Base-by-base conservation (phyloP, 768 basidiomycete genomes). In the Amyloporia xantha region DNA sequence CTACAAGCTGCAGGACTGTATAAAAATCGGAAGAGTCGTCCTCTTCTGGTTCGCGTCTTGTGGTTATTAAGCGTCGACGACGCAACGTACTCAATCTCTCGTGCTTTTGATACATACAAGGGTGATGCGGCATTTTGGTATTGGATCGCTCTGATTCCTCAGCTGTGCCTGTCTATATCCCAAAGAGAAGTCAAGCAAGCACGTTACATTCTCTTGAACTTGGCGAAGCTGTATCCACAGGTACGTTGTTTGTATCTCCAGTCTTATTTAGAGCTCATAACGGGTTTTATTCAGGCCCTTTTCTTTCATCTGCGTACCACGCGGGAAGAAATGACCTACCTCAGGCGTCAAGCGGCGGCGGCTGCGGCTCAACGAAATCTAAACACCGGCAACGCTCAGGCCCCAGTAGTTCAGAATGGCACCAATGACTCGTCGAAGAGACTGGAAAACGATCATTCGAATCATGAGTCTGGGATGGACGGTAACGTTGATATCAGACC, bases 71-170 rank as follows among this genome's bases (percentile, higher is more conserved):
- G 91, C 60, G 74, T 97, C 15, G 96, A 99, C 61, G 95, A 99
- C 52, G 71, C 66, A 13, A 67, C 71, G 20, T 74, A 82, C 51
- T 79, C 80, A 1, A 82, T 89, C 48, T 84, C 86, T 20, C 77
- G 83, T 38, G 84, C 87, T 0, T 96, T 96, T 58, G 93, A 97
- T 62, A 86, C 83, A 20, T 96, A 96, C 69, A 95, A 94, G 63
- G 95, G 95, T 51, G 95, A 98, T 60, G 82, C 90, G 2, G 92
- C 92, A 11, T 88, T 87, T 55, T 99, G 96, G 96, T 97, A 91
- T 66, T 99, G 96, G 96, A 94, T 99, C 57, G 89, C 95, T 1
- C 72, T 97, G 49, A 92, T 96, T 39, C 96, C 96, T 3, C 95
- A 99, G 60, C 77, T 99, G 7, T 84, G 92, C 54, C 65, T 87